Percentiles rank a stretch among this genome's conserved stretches.
phyloP scores from a whole-genome alignment of 2,329 filamentous ascomycete genomes.

The Botrytis aclada region DNA sequence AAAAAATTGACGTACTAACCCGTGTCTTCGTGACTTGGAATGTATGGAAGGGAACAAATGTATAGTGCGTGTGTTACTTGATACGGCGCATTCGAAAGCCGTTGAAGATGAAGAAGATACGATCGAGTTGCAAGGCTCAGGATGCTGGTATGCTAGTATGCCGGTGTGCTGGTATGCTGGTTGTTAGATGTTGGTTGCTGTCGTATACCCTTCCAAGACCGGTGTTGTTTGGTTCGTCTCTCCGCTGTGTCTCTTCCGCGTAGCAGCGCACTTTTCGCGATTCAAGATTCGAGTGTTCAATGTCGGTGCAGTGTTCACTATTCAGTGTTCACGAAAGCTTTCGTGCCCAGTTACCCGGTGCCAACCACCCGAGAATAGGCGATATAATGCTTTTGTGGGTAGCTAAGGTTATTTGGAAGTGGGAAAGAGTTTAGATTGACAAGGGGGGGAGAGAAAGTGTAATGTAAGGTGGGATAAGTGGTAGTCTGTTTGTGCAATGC shows the following conservation, averaged over 20 bases:
- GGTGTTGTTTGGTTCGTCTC: background rate
- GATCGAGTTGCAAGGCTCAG: background rate
- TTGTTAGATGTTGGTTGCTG: slow-evolving; percentile 6
- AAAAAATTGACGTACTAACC: slow-evolving; percentile 15
- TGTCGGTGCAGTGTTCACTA: slow-evolving; percentile 1
- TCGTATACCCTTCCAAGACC: slow-evolving; percentile 9
- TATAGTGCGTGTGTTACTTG: background rate
- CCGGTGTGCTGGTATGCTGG: background rate
- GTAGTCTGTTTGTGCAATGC: background rate
- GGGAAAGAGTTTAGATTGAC: background rate
- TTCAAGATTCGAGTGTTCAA: background rate
- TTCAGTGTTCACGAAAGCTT: slow-evolving; percentile 7
- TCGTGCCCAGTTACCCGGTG: slow-evolving; percentile 16
- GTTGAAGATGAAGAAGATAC: slow-evolving; percentile 13
- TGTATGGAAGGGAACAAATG: background rate
- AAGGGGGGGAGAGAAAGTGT: background rate
- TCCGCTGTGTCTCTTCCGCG: slow-evolving; percentile 1
- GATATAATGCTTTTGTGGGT: slow-evolving; percentile 4
- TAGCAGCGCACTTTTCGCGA: background rate
- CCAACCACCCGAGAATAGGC: slow-evolving; percentile 13
- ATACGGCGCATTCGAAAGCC: slow-evolving; percentile 2
- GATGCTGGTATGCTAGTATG: background rate
- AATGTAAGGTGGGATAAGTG: background rate
- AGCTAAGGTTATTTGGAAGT: background rate
- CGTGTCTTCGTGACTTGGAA: slow-evolving; percentile 13